Evolutionary conservation across 257 asterid genomes (phyloP).

Genomic region (Datura wrightii): DNA sequence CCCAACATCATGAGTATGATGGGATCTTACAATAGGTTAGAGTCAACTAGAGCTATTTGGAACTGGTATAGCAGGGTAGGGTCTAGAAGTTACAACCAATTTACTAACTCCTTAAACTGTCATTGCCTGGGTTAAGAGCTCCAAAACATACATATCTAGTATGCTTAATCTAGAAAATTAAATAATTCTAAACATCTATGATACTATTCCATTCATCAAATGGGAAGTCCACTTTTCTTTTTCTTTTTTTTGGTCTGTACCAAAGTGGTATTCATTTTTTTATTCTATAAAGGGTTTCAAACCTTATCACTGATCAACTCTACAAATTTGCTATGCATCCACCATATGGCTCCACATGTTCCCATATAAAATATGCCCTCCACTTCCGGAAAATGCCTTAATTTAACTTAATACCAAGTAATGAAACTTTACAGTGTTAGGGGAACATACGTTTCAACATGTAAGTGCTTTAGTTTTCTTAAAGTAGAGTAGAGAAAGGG

Average conservation of each 20-base stretch:
- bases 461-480: not conserved
- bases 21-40: constrained; percentile 17
- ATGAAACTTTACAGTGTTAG: not conserved
- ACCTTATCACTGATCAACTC: constrained; percentile 3
- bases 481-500: not conserved
- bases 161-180: not conserved
- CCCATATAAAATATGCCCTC: not conserved
- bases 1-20: not conserved
- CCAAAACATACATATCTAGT: not conserved
- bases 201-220: constrained; percentile 14
- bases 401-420: not conserved
- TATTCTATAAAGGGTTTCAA: not conserved
- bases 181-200: not conserved
- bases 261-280: not conserved
- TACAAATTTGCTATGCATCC: not conserved
- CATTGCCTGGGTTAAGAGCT: not conserved
- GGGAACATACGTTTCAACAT: not conserved
- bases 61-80: not conserved
- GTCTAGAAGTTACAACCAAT: not conserved
- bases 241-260: not conserved
- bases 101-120: not conserved
- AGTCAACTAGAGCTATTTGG: not conserved
- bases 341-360: not conserved
- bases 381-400: not conserved
- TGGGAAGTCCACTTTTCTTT: not conserved